Percentiles rank a stretch among this genome's conserved stretches.
Evolutionary conservation across 768 basidiomycete genomes (phyloP).

Genomic region (Leccinellum albellum): DNA sequence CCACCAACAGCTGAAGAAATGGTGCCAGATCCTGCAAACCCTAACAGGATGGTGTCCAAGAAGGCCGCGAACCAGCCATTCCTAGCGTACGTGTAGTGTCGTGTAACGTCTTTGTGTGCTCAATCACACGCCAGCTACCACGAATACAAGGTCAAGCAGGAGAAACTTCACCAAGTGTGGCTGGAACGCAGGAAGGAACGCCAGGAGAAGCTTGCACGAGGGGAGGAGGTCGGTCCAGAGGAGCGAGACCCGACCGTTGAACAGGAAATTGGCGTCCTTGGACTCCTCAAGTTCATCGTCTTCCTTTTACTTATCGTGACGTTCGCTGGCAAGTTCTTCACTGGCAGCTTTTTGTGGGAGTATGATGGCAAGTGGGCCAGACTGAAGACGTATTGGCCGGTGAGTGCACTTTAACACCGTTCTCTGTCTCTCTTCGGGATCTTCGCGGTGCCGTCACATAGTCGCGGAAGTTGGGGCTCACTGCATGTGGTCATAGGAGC

Average conservation of each 20-base stretch:
- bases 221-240: conserved; percentile 69
- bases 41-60: conserved; percentile 67
- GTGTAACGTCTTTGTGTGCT: neutral
- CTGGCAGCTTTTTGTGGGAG: conserved; percentile 86
- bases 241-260: conserved; percentile 71
- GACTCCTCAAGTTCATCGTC: conserved; percentile 66
- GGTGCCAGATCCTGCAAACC: conserved; percentile 60
- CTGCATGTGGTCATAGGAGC: conserved; percentile 32
- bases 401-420: conserved; percentile 27
- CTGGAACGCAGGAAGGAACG: conserved; percentile 66
- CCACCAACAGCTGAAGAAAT: conserved; percentile 43
- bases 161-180: conserved; percentile 61
- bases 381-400: conserved; percentile 62
- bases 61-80: conserved; percentile 86
- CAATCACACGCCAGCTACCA: conserved; percentile 47
- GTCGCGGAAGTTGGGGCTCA: neutral
- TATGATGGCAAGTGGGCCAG: conserved; percentile 61
- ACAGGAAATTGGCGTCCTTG: conserved; percentile 60
- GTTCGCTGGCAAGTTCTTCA: conserved; percentile 77
- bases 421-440: neutral
- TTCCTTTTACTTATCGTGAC: conserved; percentile 49
- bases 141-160: conserved; percentile 60
- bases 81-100: conserved; percentile 56
- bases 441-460: neutral
- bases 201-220: conserved; percentile 67